Base-by-base conservation (phyloP, 169 alveolate species). In the Cryptosporidium sp. region DNA sequence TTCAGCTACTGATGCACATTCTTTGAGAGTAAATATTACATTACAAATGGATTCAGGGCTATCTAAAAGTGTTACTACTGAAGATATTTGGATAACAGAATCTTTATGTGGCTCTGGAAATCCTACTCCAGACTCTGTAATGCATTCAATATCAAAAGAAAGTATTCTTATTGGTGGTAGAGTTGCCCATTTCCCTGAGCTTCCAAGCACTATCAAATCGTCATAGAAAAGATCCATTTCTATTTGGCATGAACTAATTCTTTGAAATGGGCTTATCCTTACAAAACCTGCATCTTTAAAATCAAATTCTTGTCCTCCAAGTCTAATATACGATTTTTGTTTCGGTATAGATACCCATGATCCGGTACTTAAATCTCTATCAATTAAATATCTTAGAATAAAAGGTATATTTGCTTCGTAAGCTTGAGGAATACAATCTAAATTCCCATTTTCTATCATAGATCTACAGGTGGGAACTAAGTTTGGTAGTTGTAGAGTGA, bases 401-500 rank as follows among this genome's bases (percentile, higher is more conserved):
- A 96, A 98, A 35, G 99, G 99, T 52, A 98, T 94, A 84, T 97
- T 97, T 5, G 99, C 97, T 93, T 98, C 99, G 92, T 93, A 98
- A n/a, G 80, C 65, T 31, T 69, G 58, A 92, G 91, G 26, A 91
- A 86, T 8, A 94, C 89, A 80, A 42, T 80, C 89, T n/a, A 80
- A 39, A 42, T 80, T 86, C 12, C 96, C 96, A 37, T 92, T 69
- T 87, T 96, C 98, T 35, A 96, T 92, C 91, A 69, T 92, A 35
- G 94, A 73, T 35, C 97, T 92, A 35, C 93, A 91, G 12, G 96
- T 71, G 12, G 97, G 93, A 14, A 96, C 95, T 94, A 92, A 86
- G 21, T 95, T 93, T 31, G 98, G 98, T 10, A 94, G 86, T 14
- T 94, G 93, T 12, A 94, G 95, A 0, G 97, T 95, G 37, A 95